Evolutionary conservation across 306 rosid genomes (phyloP).

Genomic region (Quercus wislizeni): DNA sequence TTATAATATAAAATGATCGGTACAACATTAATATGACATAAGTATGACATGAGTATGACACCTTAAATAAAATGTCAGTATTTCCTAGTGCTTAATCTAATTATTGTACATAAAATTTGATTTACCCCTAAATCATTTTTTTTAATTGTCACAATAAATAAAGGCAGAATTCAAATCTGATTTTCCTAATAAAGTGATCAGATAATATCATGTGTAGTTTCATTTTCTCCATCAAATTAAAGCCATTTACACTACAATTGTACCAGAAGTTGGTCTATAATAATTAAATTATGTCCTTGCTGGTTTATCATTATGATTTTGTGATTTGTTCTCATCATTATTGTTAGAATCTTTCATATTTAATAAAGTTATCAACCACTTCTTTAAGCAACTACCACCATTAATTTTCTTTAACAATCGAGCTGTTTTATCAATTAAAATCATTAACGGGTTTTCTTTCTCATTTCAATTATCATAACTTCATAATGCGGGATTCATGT

Average conservation of each 20-base stretch:
- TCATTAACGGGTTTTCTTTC: background rate
- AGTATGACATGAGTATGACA: rapidly evolving
- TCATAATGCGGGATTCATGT: background rate
- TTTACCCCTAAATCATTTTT: no score
- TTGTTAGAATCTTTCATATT: background rate
- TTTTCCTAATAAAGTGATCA: no score
- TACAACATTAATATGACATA: rapidly evolving
- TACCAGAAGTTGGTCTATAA: no score
- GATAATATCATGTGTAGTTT: no score
- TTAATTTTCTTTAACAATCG: background rate
- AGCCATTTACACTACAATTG: no score
- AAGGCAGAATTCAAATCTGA: no score
- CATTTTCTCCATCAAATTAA: no score
- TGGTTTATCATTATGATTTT: background rate
- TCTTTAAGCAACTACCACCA: background rate
- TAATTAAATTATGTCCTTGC: background rate
- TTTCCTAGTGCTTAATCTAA: no score
- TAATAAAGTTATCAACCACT: background rate
- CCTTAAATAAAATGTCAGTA: rapidly evolving
- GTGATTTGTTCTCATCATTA: background rate
- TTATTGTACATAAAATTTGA: no score
- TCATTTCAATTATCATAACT: background rate
- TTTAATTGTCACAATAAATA: no score
- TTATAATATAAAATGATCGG: rapidly evolving
- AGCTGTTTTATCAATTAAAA: background rate